These are phyloP conservation scores for Xylaria venustula DNA, from an alignment of 495 filamentous ascomycete genomes.

Conservation along the genomic window DNA sequence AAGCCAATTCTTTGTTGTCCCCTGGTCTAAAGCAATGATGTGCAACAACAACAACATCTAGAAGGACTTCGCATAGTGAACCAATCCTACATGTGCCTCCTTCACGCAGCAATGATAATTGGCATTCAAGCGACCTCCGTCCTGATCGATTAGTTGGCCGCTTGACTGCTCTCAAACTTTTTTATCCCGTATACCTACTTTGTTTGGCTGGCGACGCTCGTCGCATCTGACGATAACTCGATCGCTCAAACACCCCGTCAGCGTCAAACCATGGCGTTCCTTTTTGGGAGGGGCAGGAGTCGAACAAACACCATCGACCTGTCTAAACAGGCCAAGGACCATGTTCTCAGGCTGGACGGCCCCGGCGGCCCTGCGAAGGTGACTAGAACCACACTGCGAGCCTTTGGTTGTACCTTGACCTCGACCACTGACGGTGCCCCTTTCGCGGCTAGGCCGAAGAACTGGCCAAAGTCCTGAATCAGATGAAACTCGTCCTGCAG, in stretches of 20 bases:
- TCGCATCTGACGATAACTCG: background rate
- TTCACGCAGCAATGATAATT: background rate
- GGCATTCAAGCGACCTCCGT: background rate
- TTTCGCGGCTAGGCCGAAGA: conserved; percentile 58
- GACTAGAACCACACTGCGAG: conserved; percentile 17
- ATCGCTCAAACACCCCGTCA: background rate
- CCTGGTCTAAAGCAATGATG: background rate
- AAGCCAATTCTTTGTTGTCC: conserved; percentile 1
- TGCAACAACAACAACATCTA: background rate
- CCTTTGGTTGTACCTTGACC: conserved; percentile 4
- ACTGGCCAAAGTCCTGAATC: conserved; percentile 69
- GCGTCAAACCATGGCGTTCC: conserved; percentile 72
- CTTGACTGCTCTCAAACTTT: background rate
- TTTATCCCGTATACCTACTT: background rate
- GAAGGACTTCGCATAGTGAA: background rate
- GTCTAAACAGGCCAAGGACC: conserved; percentile 53
- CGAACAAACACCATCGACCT: conserved; percentile 53
- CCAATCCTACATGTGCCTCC: background rate
- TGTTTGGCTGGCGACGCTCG: conserved; percentile 3
- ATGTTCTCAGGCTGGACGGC: conserved; percentile 54
- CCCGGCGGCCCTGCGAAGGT: conserved; percentile 53
- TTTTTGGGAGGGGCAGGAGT: conserved; percentile 73
- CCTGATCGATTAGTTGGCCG: background rate
- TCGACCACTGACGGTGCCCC: conserved; percentile 10
- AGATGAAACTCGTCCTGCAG: conserved; percentile 82